A percentile compares a stretch with the other conserved stretches of the same genome.
Evolutionary conservation across 345 rosid species (phyloP).

Genomic region (Sisymbrium altissimum): DNA sequence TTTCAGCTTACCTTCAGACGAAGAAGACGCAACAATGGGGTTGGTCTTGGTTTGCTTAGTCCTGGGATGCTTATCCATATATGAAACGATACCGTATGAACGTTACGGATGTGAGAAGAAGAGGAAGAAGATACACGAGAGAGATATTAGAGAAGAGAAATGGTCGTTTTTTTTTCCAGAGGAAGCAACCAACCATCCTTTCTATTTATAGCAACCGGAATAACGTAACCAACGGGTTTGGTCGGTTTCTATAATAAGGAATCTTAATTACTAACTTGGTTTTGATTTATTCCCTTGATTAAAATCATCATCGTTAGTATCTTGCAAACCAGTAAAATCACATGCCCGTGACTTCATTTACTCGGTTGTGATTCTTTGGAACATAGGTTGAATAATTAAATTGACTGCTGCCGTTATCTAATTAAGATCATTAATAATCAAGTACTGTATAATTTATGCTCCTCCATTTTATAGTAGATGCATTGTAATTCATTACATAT

Average conservation of each 20-base stretch:
- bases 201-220: conserved; percentile 26
- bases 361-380: not conserved
- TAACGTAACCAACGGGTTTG: not conserved
- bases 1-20: conserved; percentile 21
- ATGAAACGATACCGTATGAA: not conserved
- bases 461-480: not conserved
- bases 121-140: not conserved
- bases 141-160: not conserved
- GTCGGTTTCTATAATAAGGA: not conserved
- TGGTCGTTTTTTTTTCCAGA: not conserved
- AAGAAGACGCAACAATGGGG: conserved; percentile 11
- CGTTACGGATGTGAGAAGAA: not conserved
- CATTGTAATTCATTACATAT: not conserved
- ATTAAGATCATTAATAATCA: not conserved
- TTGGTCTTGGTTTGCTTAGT: conserved; percentile 26
- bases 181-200: not conserved
- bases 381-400: not conserved
- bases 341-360: conserved; percentile 2
- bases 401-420: not conserved
- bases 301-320: not conserved
- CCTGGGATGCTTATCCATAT: conserved; percentile 30
- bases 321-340: conserved; percentile 7
- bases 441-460: not conserved
- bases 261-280: not conserved
- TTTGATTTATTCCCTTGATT: not conserved